Conservation (phyloP, 1,139 yeast species). For the Eremothecium coryli region DNA sequence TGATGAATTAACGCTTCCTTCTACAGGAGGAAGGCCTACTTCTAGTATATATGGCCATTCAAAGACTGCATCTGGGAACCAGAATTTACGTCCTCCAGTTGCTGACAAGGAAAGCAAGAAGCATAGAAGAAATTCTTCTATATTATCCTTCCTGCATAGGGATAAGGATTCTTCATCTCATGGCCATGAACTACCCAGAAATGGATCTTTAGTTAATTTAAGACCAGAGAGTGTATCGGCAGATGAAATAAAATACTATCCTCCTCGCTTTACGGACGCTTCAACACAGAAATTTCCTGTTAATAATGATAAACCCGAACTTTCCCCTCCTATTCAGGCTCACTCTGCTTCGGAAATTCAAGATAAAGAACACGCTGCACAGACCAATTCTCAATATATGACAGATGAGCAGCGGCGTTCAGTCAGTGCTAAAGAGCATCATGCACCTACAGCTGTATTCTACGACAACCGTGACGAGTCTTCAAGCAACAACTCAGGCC, state of each 20-base stretch:
- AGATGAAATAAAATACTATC: not conserved
- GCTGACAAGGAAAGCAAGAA: conserved; percentile 14
- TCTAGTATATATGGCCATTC: conserved; percentile 27
- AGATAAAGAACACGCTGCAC: conserved; percentile 3
- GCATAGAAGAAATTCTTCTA: conserved; percentile 26
- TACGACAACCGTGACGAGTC: conserved; percentile 11
- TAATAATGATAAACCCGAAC: not conserved
- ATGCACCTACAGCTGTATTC: conserved; percentile 11
- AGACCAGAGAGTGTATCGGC: not conserved
- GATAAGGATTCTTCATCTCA: conserved; percentile 9
- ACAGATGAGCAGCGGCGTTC: conserved; percentile 22
- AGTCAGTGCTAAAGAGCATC: conserved; percentile 24
- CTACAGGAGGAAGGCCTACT: conserved; percentile 13
- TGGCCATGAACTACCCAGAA: not conserved
- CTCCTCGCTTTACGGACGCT: not conserved
- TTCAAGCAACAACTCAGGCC: conserved; percentile 10
- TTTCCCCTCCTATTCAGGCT: not conserved
- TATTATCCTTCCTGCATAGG: conserved; percentile 18
- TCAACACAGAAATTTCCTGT: not conserved
- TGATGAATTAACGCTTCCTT: conserved; percentile 1
- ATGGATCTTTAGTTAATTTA: not conserved
- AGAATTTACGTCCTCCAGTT: conserved; percentile 11
- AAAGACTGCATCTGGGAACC: conserved; percentile 14
- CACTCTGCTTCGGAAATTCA: conserved; percentile 4
- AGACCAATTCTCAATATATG: not conserved